Percentiles rank a stretch among this genome's conserved stretches.
Conservation (phyloP, 2,329 filamentous ascomycete species). For the Daldinia sp. region DNA sequence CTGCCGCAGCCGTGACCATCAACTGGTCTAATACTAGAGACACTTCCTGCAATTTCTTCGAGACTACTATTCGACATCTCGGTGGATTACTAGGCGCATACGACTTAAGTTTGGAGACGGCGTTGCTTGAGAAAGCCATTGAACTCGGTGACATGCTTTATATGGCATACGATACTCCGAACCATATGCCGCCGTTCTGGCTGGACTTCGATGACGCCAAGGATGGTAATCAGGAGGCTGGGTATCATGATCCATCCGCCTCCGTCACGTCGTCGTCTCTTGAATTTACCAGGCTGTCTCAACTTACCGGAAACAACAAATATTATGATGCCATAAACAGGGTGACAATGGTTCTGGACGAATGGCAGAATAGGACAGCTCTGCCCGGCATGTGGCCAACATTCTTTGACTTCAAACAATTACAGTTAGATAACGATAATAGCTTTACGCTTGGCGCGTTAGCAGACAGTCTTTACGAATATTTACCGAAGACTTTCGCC, state of each 20-base stretch:
- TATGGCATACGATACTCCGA: constrained; percentile 58
- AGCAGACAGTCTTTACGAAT: constrained; percentile 67
- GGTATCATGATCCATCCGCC: constrained; percentile 49
- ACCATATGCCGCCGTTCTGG: constrained; percentile 62
- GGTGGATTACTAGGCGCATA: constrained; percentile 56
- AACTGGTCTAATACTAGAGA: constrained; percentile 57
- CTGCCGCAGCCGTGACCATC: constrained; percentile 57
- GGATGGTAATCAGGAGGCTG: constrained; percentile 47
- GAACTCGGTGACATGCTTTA: constrained; percentile 59
- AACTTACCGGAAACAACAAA: constrained; percentile 72
- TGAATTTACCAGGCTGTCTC: constrained; percentile 75
- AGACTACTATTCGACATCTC: constrained; percentile 57
- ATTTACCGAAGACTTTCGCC: constrained; percentile 68
- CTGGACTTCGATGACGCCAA: constrained; percentile 59
- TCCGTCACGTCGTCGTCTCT: constrained; percentile 68
- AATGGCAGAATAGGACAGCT: constrained; percentile 72
- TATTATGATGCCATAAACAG: constrained; percentile 80
- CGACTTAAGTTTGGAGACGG: constrained; percentile 54
- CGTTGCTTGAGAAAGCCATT: constrained; percentile 53
- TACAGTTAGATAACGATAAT: constrained; percentile 50
- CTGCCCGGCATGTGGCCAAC: constrained; percentile 81
- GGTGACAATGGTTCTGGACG: constrained; percentile 74
- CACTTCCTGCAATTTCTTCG: constrained; percentile 54
- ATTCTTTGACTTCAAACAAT: constrained; percentile 65
- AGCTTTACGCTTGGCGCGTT: constrained; percentile 63